Conservation (phyloP, 345 rosid species). For the Citrus reticulata region DNA sequence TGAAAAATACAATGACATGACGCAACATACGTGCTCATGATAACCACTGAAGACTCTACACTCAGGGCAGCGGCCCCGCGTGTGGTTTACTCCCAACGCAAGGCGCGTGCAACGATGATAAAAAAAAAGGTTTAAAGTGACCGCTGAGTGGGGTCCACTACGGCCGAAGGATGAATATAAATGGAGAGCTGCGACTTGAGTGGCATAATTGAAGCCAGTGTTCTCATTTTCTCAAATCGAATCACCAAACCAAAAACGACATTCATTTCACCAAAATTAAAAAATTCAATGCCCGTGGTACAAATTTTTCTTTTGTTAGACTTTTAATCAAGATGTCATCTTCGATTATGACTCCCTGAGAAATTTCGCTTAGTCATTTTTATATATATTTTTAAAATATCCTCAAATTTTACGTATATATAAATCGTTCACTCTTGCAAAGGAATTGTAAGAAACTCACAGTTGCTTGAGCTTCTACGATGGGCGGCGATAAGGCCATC, state of each 20-base stretch:
- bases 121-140: background rate
- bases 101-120: background rate
- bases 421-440: background rate
- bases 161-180: background rate
- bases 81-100: background rate
- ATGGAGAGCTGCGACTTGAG: background rate
- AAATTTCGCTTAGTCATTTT: background rate
- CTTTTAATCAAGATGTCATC: background rate
- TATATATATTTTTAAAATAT: background rate
- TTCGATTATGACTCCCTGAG: background rate
- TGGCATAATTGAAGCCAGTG: background rate
- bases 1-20: background rate
- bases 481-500: constrained; percentile 38
- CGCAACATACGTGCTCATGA: background rate
- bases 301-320: background rate
- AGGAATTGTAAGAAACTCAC: background rate
- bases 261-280: background rate
- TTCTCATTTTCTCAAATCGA: background rate
- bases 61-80: background rate
- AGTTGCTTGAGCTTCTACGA: background rate
- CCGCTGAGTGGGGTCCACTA: background rate
- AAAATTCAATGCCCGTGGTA: background rate
- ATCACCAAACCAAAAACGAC: background rate
- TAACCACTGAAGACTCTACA: too few relatives aligned
- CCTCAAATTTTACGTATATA: background rate